Conservation (phyloP, 768 basidiomycete species). For the Kwoniella sp. region DNA sequence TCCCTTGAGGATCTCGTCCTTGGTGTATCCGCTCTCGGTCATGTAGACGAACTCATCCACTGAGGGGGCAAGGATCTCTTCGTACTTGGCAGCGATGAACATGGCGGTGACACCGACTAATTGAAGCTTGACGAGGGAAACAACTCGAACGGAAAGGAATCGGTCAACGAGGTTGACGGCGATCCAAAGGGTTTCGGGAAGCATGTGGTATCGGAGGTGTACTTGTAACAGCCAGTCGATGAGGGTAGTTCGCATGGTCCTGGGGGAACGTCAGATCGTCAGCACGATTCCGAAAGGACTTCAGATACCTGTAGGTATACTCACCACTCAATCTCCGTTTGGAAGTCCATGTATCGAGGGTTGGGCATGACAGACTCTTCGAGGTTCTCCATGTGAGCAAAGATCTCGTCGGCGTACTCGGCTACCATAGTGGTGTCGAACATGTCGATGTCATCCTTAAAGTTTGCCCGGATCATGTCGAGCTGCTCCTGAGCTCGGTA, state of each 20-base stretch:
- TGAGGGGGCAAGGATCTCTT: constrained; percentile 90
- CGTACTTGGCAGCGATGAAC: constrained; percentile 99
- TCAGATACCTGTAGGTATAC: too few species aligned
- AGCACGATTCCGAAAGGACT: too few species aligned
- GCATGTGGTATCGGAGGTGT: constrained; percentile 97
- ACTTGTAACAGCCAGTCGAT: constrained; percentile 99
- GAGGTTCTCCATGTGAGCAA: constrained; percentile 89
- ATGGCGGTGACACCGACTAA: constrained; percentile 98
- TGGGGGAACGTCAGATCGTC: constrained; percentile 53
- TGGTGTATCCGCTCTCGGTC: constrained; percentile 91
- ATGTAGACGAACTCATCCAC: constrained; percentile 99
- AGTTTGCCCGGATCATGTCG: constrained; percentile 64
- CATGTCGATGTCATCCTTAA: constrained; percentile 73
- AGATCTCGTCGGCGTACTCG: constrained; percentile 98
- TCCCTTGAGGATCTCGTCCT: constrained; percentile 96
- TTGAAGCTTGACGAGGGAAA: constrained; percentile 85
- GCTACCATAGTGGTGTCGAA: constrained; percentile 94
- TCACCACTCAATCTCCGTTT: constrained; percentile 74
- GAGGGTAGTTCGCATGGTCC: constrained; percentile 92
- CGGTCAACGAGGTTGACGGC: constrained; percentile 95
- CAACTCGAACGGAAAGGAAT: constrained; percentile 83
- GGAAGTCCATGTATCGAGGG: constrained; percentile 88
- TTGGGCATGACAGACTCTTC: constrained; percentile 81
- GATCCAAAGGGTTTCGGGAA: constrained; percentile 99
- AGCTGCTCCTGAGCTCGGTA: constrained; percentile 60